Conservation (phyloP, 441 rosid species). For the Raphanus hybrid region DNA sequence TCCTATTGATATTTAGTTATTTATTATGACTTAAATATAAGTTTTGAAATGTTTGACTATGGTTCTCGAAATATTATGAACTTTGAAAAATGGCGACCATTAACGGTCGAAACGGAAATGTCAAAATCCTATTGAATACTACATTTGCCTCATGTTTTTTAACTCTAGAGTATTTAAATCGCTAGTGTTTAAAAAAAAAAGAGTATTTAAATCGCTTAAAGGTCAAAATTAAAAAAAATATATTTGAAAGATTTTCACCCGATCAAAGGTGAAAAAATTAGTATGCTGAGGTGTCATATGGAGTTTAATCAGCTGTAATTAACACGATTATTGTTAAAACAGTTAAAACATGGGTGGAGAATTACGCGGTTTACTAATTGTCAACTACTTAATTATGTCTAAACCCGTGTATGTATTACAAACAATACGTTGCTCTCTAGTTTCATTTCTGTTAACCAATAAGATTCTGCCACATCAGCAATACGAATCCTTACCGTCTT, state of each 20-base stretch:
- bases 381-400: conserved; percentile 6
- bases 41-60: conserved; percentile 6
- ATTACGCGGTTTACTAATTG: conserved; percentile 26
- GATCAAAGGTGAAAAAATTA: not conserved
- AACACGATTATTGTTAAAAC: conserved; percentile 9
- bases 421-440: not conserved
- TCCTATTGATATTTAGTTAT: not conserved
- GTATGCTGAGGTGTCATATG: conserved; percentile 3
- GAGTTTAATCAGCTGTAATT: conserved; percentile 16
- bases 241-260: not conserved
- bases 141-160: not conserved
- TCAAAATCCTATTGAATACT: not conserved
- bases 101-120: not conserved
- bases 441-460: conserved; percentile 15
- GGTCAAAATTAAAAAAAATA: not conserved
- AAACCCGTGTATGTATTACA: conserved; percentile 9
- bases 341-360: conserved; percentile 5
- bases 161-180: not conserved
- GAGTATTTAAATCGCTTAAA: not conserved
- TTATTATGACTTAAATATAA: not conserved
- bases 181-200: not conserved
- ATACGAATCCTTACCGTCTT: not conserved
- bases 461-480: conserved; percentile 21
- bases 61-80: not conserved
- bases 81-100: not conserved